A percentile compares a stretch with the other conserved stretches of the same genome.
These are phyloP conservation scores for Lignosus rhinocerotis DNA, from an alignment of 1,284 basidiomycete genomes.

Conservation along the genomic window DNA sequence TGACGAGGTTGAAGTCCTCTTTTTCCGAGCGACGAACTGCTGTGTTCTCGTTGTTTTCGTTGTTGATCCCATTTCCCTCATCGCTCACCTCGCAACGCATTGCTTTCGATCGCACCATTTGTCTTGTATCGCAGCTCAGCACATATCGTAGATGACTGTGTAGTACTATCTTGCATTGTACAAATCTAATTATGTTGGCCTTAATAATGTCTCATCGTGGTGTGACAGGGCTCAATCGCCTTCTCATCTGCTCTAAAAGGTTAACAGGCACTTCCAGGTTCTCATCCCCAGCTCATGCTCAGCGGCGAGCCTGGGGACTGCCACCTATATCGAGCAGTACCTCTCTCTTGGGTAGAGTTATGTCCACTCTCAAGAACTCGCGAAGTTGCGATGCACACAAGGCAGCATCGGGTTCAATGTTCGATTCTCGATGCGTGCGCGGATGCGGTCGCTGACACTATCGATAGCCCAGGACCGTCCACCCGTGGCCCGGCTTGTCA, in stretches of 20 bases:
- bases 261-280: conserved; percentile 7
- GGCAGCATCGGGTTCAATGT: conserved; percentile 2
- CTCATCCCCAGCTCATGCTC: conserved; percentile 12
- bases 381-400: conserved; percentile 15
- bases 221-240: neutral
- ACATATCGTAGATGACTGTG: conserved; percentile 1
- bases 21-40: conserved; percentile 1
- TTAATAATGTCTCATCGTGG: neutral
- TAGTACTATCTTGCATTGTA: conserved; percentile 4
- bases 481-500: neutral
- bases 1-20: neutral
- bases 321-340: conserved; percentile 20
- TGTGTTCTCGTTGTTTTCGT: neutral
- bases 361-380: conserved; percentile 10
- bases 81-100: neutral
- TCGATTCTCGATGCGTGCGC: neutral
- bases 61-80: neutral
- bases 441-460: neutral
- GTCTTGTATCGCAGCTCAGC: conserved; percentile 2
- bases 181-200: conserved; percentile 8
- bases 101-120: neutral
- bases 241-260: conserved; percentile 6
- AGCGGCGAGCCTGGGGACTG: conserved; percentile 20
- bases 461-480: conserved; percentile 13
- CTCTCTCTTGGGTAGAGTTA: conserved; percentile 17